phyloP scores from a whole-genome alignment of 768 basidiomycete genomes.

The Lentinula raphanica region DNA sequence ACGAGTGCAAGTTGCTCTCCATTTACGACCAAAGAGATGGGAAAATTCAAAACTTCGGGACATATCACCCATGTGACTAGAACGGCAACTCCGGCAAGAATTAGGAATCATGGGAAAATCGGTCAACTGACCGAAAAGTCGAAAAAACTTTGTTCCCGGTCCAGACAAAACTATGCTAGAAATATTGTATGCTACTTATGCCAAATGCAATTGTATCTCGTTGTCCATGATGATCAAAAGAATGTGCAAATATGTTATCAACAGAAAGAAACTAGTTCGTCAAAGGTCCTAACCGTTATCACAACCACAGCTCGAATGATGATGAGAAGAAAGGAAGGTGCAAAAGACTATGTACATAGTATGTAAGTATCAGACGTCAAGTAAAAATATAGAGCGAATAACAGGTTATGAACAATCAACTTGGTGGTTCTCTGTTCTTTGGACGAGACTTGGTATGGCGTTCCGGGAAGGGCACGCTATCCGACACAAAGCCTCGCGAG shows the following conservation, averaged over 20 bases:
- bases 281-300: neutral
- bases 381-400: conserved; percentile 20
- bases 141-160: neutral
- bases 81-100: neutral
- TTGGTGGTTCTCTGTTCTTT: conserved; percentile 27
- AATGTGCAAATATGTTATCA: neutral
- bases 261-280: neutral
- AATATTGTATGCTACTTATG: conserved; percentile 2
- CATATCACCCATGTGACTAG: neutral
- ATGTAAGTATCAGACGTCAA: conserved; percentile 18
- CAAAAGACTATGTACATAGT: conserved; percentile 13
- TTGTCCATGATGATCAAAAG: neutral
- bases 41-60: neutral
- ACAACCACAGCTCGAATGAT: neutral
- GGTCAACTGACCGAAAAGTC: neutral
- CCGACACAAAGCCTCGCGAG: conserved; percentile 24
- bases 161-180: conserved; percentile 1
- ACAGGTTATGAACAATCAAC: conserved; percentile 18
- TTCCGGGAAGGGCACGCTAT: conserved; percentile 54
- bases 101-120: neutral
- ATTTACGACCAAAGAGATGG: neutral
- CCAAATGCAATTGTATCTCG: conserved; percentile 3
- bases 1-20: conserved; percentile 7
- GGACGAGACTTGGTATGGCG: conserved; percentile 22
- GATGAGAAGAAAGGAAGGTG: neutral